Base-by-base conservation (phyloP, 1,284 basidiomycete species). In the Singerocomus inundabilis region DNA sequence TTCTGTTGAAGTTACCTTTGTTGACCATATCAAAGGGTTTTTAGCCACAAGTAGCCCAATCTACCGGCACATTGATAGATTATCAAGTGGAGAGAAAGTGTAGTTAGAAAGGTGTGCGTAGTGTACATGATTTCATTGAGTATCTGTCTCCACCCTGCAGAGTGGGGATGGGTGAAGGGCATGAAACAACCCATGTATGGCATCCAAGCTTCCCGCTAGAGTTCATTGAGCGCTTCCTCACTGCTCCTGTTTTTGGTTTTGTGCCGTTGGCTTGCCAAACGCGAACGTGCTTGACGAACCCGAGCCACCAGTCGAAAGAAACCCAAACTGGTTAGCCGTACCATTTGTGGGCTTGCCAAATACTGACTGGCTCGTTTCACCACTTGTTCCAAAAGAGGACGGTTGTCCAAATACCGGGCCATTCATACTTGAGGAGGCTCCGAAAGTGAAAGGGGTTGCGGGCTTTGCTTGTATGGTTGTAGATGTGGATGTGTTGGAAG, bases 241-340 rank as follows among this genome's bases (percentile, higher is more conserved):
- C n/a, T 62, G 61, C 39, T 66, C 61, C 50, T 72, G 68, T 52
- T 71, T 66, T 49, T 64, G 63, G 30, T 58, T 69, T 55, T 57
- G 69, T 42, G 46, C 54, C 34, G 53, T 43, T 31, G 53, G 55
- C 48, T 62, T 66, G 41, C 54, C 56, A 49, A 66, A 70, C 34
- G 49, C 29, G 28, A 69, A 58, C 4, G 60, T 32, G 31, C 34
- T 41, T 12, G 59, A 37, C 16, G 56, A 44, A n/a, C 34, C 57
- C 50, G 54, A 45, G 30, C 38, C 32, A 6, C 54, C 58, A 45
- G 57, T 40, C 45, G 44, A 48, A 18, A 60, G 55, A 49, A 74
- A 74, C 31, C 65, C 62, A 56, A 74, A 75, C 5, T 68, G 49
- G 49, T 50, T 60, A 6, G 65, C 57, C 5, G 57, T 54, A n/a